A percentile compares a stretch with the other conserved stretches of the same genome.
phyloP scores from a whole-genome alignment of 495 filamentous ascomycete species.

The Acidomyces sp. region DNA sequence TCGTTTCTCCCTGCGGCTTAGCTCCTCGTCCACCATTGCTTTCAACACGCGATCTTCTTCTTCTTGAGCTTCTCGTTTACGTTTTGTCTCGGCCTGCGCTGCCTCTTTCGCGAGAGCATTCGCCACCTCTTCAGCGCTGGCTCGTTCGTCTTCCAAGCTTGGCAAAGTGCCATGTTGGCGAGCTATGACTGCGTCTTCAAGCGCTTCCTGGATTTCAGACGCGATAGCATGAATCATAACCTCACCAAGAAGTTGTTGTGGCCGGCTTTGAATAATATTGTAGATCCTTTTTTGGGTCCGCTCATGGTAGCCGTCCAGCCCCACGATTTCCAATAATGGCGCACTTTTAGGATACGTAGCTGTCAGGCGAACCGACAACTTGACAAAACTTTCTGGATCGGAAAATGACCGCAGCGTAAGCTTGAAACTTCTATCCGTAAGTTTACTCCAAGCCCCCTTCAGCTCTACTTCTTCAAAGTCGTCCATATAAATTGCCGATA shows the following conservation, averaged over 20 bases:
- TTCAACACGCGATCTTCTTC: conserved; percentile 67
- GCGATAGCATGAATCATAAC: conserved; percentile 88
- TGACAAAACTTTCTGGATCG: conserved; percentile 50
- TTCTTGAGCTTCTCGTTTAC: conserved; percentile 34
- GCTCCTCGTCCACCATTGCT: conserved; percentile 63
- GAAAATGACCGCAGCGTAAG: conserved; percentile 60
- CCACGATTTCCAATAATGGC: conserved; percentile 59
- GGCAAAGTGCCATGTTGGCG: conserved; percentile 61
- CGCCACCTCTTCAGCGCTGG: conserved; percentile 48
- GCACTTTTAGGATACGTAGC: conserved; percentile 86
- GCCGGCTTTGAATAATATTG: conserved; percentile 54
- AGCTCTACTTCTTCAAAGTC: conserved; percentile 67
- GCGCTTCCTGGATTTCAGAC: conserved; percentile 65
- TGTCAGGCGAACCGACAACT: conserved; percentile 59
- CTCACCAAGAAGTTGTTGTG: conserved; percentile 57
- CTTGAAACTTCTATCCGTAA: conserved; percentile 63
- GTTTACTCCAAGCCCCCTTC: conserved; percentile 78
- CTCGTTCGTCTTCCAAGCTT: conserved; percentile 81
- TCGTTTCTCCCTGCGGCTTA: conserved; percentile 45
- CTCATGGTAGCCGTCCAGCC: conserved; percentile 47
- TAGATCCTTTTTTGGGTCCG: conserved; percentile 53
- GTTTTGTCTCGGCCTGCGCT: conserved; percentile 16
- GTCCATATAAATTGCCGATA: conserved; percentile 83
- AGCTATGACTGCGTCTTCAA: conserved; percentile 72
- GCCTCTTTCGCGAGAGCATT: conserved; percentile 35